A percentile compares a stretch with the other conserved stretches of the same genome.
phyloP scores from a whole-genome alignment of 768 basidiomycete genomes.

The Boletus rubropictus region DNA sequence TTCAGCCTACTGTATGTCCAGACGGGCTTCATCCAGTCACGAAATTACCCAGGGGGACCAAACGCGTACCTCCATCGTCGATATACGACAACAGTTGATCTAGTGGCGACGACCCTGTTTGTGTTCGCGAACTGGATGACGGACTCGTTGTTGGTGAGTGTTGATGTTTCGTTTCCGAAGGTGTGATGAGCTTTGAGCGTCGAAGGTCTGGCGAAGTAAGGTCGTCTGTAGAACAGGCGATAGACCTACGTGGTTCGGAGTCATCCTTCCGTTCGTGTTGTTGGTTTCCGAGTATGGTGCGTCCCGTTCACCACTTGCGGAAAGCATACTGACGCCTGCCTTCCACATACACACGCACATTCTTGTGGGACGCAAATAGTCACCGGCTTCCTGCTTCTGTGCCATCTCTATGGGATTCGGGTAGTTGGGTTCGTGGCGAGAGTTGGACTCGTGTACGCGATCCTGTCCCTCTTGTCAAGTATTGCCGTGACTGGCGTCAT shows the following conservation, averaged over 20 bases:
- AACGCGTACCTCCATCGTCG: conserved; percentile 1
- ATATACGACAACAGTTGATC: neutral
- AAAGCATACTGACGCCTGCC: neutral
- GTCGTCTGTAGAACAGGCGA: conserved; percentile 14
- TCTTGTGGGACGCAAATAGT: neutral
- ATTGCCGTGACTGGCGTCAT: conserved; percentile 17
- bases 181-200: neutral
- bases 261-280: conserved; percentile 5
- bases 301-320: neutral
- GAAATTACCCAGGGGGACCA: conserved; percentile 15
- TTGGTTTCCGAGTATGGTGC: conserved; percentile 12
- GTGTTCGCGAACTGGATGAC: conserved; percentile 21
- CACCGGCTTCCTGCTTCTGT: conserved; percentile 4
- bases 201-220: conserved; percentile 22
- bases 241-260: conserved; percentile 2
- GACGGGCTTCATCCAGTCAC: conserved; percentile 9
- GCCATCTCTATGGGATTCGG: neutral
- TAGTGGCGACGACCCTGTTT: conserved; percentile 10
- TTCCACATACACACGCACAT: neutral
- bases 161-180: neutral
- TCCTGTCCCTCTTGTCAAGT: conserved; percentile 13
- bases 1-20: conserved; percentile 12
- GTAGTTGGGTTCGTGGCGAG: neutral
- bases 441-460: conserved; percentile 4
- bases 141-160: conserved; percentile 18